Percentiles rank a stretch among this genome's conserved stretches.
Evolutionary conservation across 192 early-diverging fungal genomes (phyloP).

Genomic region (Gryganskiella cystojenkinii): DNA sequence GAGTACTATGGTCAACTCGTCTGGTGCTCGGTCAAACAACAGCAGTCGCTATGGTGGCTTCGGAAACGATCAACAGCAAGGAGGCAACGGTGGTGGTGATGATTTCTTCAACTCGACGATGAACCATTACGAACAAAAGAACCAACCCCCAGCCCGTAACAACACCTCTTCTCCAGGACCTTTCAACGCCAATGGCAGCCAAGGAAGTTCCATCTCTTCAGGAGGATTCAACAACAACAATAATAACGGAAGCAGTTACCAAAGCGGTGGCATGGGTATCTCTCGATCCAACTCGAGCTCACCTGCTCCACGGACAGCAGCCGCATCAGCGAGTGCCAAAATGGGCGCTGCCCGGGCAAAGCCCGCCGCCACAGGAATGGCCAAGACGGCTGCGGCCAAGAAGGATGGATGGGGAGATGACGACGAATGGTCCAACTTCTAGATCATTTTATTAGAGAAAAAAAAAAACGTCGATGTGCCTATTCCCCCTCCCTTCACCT

Average conservation of each 20-base stretch:
- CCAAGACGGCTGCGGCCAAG: conserved; percentile 41
- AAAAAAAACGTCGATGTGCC: no score
- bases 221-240: not conserved
- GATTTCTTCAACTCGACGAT: conserved; percentile 57
- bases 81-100: conserved; percentile 23
- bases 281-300: conserved; percentile 44
- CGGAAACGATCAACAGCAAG: conserved; percentile 41
- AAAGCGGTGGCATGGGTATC: conserved; percentile 37
- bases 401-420: conserved; percentile 53
- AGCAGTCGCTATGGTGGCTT: conserved; percentile 35
- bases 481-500: no score
- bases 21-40: conserved; percentile 18
- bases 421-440: conserved; percentile 51
- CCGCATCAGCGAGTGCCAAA: conserved; percentile 16
- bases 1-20: conserved; percentile 44
- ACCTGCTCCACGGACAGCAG: conserved; percentile 40
- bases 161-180: conserved; percentile 29
- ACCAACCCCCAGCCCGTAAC: conserved; percentile 38
- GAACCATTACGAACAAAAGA: conserved; percentile 57
- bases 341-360: conserved; percentile 4
- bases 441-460: not conserved
- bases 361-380: not conserved
- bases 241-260: conserved; percentile 19
- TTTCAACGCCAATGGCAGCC: conserved; percentile 8
- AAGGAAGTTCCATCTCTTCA: not conserved